Percentiles rank a stretch among this genome's conserved stretches.
phyloP scores from a whole-genome alignment of 1,139 yeast species.

The Hemisphaericaspora xylanilytica region DNA sequence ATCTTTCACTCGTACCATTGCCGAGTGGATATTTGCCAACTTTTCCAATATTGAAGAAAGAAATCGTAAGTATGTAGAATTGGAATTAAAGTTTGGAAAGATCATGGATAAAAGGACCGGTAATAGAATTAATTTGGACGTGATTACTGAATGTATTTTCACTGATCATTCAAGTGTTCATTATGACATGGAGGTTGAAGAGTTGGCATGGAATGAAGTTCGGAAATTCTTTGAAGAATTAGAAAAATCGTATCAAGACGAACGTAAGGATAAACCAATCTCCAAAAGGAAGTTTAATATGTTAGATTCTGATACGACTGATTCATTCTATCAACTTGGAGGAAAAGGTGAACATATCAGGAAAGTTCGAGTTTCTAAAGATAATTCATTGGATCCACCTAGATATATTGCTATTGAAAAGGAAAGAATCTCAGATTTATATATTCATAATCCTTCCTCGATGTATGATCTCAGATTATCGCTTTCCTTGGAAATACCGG shows the following conservation, averaged over 20 bases:
- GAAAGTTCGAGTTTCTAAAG: constrained; percentile 62
- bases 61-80: constrained; percentile 63
- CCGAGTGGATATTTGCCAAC: constrained; percentile 88
- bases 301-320: constrained; percentile 43
- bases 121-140: constrained; percentile 64
- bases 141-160: constrained; percentile 71
- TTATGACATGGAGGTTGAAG: constrained; percentile 71
- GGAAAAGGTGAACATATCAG: constrained; percentile 55
- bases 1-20: constrained; percentile 75
- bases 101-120: constrained; percentile 67
- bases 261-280: constrained; percentile 25
- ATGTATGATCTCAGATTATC: constrained; percentile 76
- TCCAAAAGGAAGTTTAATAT: constrained; percentile 41
- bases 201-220: constrained; percentile 62
- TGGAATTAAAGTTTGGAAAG: constrained; percentile 81
- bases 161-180: constrained; percentile 55
- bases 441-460: constrained; percentile 72
- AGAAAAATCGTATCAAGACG: constrained; percentile 47
- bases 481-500: constrained; percentile 73
- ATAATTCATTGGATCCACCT: constrained; percentile 56
- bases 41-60: constrained; percentile 60
- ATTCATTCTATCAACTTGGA: constrained; percentile 36
- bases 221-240: constrained; percentile 55
- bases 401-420: constrained; percentile 71
- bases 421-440: constrained; percentile 66